Conservation (phyloP, 495 filamentous ascomycete species). For the Neurospora sp. region DNA sequence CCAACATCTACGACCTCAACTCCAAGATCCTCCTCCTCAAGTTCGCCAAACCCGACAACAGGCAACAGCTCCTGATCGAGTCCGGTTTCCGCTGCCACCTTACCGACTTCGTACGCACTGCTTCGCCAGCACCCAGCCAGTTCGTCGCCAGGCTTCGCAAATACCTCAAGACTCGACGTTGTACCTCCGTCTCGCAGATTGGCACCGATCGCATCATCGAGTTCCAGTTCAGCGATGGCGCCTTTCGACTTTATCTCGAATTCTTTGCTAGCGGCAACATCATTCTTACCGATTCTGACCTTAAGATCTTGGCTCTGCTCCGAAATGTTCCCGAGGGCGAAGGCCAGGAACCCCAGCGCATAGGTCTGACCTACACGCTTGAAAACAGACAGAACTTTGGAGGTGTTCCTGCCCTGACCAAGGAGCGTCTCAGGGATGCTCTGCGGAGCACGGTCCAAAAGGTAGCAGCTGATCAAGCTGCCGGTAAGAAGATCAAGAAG, state of each 20-base stretch:
- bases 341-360: slow-evolving; percentile 63
- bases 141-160: slow-evolving; percentile 83
- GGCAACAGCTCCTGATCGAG: slow-evolving; percentile 83
- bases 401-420: slow-evolving; percentile 64
- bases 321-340: slow-evolving; percentile 67
- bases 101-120: slow-evolving; percentile 76
- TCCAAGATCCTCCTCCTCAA: slow-evolving; percentile 94
- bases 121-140: slow-evolving; percentile 67
- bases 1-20: slow-evolving; percentile 93
- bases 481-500: slow-evolving; percentile 64
- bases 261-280: slow-evolving; percentile 93
- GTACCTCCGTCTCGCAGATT: slow-evolving; percentile 73
- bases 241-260: slow-evolving; percentile 79
- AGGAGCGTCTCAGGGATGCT: slow-evolving; percentile 56
- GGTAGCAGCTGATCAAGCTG: slow-evolving; percentile 32
- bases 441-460: slow-evolving; percentile 55
- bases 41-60: slow-evolving; percentile 71
- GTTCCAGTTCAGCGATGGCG: slow-evolving; percentile 83
- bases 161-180: slow-evolving; percentile 71
- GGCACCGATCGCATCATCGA: slow-evolving; percentile 92
- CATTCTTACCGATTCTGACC: slow-evolving; percentile 73
- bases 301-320: slow-evolving; percentile 67
- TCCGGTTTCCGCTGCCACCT: slow-evolving; percentile 94
- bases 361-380: slow-evolving; percentile 69
- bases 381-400: slow-evolving; percentile 72